phyloP scores from a whole-genome alignment of 768 basidiomycete genomes.

The Russula emetica region DNA sequence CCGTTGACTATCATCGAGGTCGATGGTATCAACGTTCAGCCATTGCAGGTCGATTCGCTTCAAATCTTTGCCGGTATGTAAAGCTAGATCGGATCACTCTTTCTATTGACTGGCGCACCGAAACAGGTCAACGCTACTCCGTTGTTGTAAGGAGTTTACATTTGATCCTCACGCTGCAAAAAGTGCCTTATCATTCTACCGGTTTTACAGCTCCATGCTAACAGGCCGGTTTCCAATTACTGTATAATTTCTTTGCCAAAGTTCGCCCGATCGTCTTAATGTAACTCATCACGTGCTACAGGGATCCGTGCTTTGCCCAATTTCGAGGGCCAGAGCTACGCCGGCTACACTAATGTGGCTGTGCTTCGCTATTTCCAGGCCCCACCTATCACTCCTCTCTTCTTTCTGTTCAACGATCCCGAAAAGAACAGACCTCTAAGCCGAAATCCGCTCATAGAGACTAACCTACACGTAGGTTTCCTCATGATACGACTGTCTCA shows the following conservation, averaged over 20 bases:
- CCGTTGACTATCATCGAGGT: constrained; percentile 33
- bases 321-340: neutral
- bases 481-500: neutral
- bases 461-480: constrained; percentile 17
- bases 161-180: neutral
- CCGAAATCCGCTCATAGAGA: constrained; percentile 7
- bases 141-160: constrained; percentile 27
- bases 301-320: constrained; percentile 22
- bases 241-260: neutral
- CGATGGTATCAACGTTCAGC: constrained; percentile 29
- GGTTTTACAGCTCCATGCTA: constrained; percentile 23
- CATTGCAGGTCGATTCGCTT: constrained; percentile 30
- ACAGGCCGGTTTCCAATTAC: constrained; percentile 22
- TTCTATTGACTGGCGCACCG: neutral
- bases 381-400: neutral
- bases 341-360: constrained; percentile 19
- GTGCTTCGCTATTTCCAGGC: constrained; percentile 26
- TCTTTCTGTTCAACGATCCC: neutral
- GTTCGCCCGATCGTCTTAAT: neutral
- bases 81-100: neutral
- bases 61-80: constrained; percentile 29
- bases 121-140: constrained; percentile 31
- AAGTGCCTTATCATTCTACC: neutral
- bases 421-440: neutral
- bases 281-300: neutral